Evolutionary conservation across 2,329 filamentous ascomycete species (phyloP), one percentile per base, ranked within the genome.

Genomic region (Fusarium algeriense): DNA sequence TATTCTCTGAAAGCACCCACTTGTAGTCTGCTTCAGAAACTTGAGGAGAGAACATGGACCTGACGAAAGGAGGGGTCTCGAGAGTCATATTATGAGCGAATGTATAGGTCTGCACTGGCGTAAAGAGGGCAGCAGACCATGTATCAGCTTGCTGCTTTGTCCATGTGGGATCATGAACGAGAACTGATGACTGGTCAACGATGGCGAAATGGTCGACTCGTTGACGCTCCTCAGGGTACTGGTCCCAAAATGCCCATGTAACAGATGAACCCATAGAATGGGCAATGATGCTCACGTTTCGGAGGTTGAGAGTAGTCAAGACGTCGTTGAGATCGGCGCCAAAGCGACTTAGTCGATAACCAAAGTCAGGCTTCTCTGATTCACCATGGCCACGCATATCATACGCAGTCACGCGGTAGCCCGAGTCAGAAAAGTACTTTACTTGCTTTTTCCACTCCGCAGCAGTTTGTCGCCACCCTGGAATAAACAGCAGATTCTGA

Each of bases 401-500:
- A 44, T 54, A 54, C 4, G 40, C 20, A 11, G 48, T 60, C 3
- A 54, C 40, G 15, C 46, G 52, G n/a, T 54, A 45, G 8, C 48
- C 57, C n/a, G 40, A 26, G 7, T 23, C 11, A 4, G 32, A 20
- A 19, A 54, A 54, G 32, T 45, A 37, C 0, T 19, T 15, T 2
- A 44, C 40, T n/a, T 54, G 57, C 7, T 32, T 60, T n/a, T 32
- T 54, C 57, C 32, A 54, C 23, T 54, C 34, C 1, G 48, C 32
- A 37, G 57, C 38, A n/a, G 38, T 35, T 10, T 44, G 48, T 12
- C 40, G 23, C 48, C 38, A 60, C 9, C 57, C 57, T 2, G 40
- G 23, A 26, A 60, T 19, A 7, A 60, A 32, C 19, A 60, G 46
- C 13, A 60, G 28, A 34, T 75, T 72, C 32, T 78, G 76, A 7